Evolutionary conservation across 805 yeast genomes (phyloP).

Genomic region (Starmera amethionina): DNA sequence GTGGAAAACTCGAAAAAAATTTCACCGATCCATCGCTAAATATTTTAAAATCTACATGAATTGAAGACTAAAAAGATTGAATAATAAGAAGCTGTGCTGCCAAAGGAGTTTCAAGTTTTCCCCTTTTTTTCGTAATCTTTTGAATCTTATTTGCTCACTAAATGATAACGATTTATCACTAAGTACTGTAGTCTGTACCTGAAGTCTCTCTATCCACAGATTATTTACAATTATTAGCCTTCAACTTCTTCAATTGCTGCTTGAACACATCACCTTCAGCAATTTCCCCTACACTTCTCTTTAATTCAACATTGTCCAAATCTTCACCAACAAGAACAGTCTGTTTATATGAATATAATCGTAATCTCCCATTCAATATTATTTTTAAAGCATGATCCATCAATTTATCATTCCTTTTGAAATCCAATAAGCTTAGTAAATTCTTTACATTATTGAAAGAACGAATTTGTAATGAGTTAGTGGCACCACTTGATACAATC

Average conservation of each 20-base stretch:
- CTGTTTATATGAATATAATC: conserved; percentile 72
- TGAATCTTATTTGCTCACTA: no score
- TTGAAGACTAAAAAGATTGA: no score
- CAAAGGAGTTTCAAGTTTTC: no score
- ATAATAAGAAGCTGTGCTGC: no score
- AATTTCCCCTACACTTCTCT: conserved; percentile 12
- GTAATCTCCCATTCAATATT: conserved; percentile 62
- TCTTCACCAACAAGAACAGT: conserved; percentile 48
- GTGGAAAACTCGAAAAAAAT: no score
- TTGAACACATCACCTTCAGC: conserved; percentile 15
- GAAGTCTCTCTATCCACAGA: no score
- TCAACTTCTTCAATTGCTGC: conserved; percentile 15
- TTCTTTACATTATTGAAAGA: conserved; percentile 60
- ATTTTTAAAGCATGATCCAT: conserved; percentile 53
- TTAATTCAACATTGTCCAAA: conserved; percentile 18
- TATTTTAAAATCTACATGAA: no score
- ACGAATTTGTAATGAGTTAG: conserved; percentile 45
- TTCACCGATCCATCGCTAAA: no score
- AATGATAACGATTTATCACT: no score
- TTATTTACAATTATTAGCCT: conserved; percentile 1
- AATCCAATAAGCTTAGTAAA: conserved; percentile 58
- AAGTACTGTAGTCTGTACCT: no score
- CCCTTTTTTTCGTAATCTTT: no score
- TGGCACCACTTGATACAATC: conserved; percentile 70
- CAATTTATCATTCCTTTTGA: conserved; percentile 53